Conservation (phyloP, 192 early-diverging fungal genomes). For the Kappamyces sp. region DNA sequence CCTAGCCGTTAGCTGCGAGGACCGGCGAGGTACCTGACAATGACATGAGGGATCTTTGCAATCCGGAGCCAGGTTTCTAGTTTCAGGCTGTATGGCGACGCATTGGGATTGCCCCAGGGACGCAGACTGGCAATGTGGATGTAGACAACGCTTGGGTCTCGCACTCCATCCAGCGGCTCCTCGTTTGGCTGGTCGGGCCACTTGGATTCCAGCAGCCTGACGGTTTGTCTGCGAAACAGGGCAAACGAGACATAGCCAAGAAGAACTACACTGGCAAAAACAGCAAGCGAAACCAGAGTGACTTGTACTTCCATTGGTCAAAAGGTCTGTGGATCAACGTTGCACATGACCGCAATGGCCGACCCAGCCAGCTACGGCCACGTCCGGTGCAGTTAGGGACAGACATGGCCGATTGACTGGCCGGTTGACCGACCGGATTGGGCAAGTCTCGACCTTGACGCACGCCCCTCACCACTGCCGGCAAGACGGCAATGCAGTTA, state of each 20-base stretch:
- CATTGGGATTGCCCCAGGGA: conserved; percentile 32
- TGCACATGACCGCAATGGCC: neutral
- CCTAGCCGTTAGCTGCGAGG: neutral
- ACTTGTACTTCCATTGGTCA: too few species aligned
- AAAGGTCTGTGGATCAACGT: neutral
- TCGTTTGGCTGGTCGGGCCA: neutral
- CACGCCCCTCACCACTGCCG: too few species aligned
- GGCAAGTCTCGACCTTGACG: too few species aligned
- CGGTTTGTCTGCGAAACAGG: too few species aligned
- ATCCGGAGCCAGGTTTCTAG: conserved; percentile 20
- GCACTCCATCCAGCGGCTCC: neutral
- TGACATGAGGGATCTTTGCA: neutral
- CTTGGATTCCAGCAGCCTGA: neutral
- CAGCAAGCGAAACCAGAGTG: too few species aligned
- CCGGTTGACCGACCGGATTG: too few species aligned
- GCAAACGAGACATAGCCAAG: too few species aligned
- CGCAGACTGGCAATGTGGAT: conserved; percentile 23
- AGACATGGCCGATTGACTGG: too few species aligned
- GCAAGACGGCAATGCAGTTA: too few species aligned
- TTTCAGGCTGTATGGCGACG: conserved; percentile 27
- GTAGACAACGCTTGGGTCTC: neutral
- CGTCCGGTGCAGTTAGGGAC: neutral
- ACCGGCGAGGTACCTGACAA: neutral
- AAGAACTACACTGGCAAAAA: too few species aligned
- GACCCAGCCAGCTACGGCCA: neutral